A percentile compares a stretch with the other conserved stretches of the same genome.
Conservation (phyloP, 2,329 filamentous ascomycete species). For the Trichoderma sp. region DNA sequence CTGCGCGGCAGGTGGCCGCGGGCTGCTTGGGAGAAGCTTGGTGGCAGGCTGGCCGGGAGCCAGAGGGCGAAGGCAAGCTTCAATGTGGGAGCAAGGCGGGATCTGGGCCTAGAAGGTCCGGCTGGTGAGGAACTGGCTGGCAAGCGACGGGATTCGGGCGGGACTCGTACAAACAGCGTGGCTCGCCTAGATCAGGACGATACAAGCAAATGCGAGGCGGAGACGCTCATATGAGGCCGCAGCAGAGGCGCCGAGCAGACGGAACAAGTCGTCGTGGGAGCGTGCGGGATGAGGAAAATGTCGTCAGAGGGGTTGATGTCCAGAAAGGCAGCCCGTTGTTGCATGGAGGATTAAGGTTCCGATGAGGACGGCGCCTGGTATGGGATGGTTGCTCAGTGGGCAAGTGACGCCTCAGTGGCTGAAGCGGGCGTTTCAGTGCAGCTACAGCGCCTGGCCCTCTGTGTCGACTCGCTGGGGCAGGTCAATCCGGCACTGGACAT, state of each 20-base stretch:
- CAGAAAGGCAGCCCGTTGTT: not conserved
- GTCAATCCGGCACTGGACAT: not conserved
- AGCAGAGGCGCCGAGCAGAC: not conserved
- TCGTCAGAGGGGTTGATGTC: slow-evolving; percentile 18
- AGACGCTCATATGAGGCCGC: slow-evolving; percentile 13
- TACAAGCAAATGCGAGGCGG: slow-evolving; percentile 1
- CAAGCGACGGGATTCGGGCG: not conserved
- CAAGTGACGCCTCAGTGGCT: slow-evolving; percentile 1
- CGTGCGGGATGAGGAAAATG: slow-evolving; percentile 8
- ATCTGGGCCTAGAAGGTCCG: slow-evolving; percentile 6
- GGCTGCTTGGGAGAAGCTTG: slow-evolving; percentile 23
- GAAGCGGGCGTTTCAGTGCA: not conserved
- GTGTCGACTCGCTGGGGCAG: not conserved
- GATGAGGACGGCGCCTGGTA: slow-evolving; percentile 3
- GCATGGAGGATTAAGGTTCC: slow-evolving; percentile 13
- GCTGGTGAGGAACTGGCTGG: slow-evolving; percentile 7
- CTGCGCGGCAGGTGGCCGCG: slow-evolving; percentile 41
- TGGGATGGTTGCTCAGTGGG: not conserved
- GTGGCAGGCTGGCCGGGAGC: slow-evolving; percentile 26
- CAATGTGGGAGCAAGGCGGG: slow-evolving; percentile 20
- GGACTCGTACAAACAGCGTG: not conserved
- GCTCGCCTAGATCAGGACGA: slow-evolving; percentile 6
- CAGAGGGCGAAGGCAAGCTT: slow-evolving; percentile 23
- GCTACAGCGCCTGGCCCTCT: not conserved
- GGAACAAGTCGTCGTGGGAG: slow-evolving; percentile 1